phyloP scores from a whole-genome alignment of 306 rosid species.

The Glycine latifolia region DNA sequence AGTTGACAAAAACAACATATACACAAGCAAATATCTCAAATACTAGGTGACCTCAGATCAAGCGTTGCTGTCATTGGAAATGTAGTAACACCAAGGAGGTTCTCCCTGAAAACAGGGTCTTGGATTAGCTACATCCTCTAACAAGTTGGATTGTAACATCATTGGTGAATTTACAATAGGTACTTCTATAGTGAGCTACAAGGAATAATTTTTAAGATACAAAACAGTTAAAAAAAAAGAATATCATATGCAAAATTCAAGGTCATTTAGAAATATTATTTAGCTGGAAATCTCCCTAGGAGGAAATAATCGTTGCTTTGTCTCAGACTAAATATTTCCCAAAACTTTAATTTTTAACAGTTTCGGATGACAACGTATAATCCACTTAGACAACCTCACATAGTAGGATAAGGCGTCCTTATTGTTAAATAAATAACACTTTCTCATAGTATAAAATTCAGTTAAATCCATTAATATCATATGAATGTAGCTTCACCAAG shows the following conservation, averaged over 20 bases:
- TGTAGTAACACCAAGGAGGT: constrained; percentile 58
- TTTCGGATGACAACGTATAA: no score
- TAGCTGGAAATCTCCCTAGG: no score
- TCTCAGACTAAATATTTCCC: no score
- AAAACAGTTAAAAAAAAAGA: neutral
- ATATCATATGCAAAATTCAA: neutral
- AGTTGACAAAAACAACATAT: neutral
- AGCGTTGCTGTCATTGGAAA: constrained; percentile 51
- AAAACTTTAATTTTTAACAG: no score
- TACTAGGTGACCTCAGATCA: constrained; percentile 46
- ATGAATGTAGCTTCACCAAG: constrained; percentile 69
- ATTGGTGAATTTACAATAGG: neutral
- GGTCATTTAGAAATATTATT: neutral
- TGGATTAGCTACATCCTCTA: constrained; percentile 52
- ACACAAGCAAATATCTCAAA: neutral
- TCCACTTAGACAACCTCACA: no score
- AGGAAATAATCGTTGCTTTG: no score
- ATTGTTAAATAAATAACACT: no score
- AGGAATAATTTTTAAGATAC: neutral
- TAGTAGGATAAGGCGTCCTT: no score
- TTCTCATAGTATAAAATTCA: constrained; percentile 4
- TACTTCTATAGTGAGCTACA: no score
- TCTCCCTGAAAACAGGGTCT: constrained; percentile 57
- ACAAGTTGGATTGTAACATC: constrained; percentile 64
- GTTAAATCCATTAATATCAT: constrained; percentile 58